Evolutionary conservation across 495 filamentous ascomycete species (phyloP).

Genomic region (Aspergillus ellipticus): DNA sequence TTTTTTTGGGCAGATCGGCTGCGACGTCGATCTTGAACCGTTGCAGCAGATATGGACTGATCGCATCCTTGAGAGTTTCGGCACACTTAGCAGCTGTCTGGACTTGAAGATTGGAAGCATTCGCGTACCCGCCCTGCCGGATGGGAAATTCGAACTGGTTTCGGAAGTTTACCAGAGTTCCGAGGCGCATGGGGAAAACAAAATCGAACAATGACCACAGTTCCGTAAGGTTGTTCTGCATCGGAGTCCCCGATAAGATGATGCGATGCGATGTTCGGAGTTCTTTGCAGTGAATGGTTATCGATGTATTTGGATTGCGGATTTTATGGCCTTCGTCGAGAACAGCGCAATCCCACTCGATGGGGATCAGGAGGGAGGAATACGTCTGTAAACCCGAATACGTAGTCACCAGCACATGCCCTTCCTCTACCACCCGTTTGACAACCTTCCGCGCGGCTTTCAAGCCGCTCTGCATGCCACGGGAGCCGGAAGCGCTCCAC

Average conservation of each 20-base stretch:
- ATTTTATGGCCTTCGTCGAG: conserved; percentile 98
- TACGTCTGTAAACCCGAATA: conserved; percentile 92
- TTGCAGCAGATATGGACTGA: conserved; percentile 90
- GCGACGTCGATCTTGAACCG: conserved; percentile 92
- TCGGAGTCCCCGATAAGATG: conserved; percentile 92
- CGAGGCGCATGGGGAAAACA: conserved; percentile 90
- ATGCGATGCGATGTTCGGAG: conserved; percentile 81
- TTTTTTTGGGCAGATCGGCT: conserved; percentile 89
- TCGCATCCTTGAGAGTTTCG: conserved; percentile 83
- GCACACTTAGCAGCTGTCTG: conserved; percentile 89
- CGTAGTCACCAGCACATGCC: conserved; percentile 90
- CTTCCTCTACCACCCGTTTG: conserved; percentile 75
- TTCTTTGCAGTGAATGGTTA: conserved; percentile 91
- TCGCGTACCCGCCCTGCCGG: conserved; percentile 84
- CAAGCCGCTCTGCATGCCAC: conserved; percentile 45
- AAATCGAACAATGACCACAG: conserved; percentile 98
- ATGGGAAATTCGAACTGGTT: conserved; percentile 91
- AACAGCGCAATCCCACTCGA: conserved; percentile 89
- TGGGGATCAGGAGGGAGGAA: conserved; percentile 67
- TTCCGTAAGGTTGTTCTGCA: conserved; percentile 96
- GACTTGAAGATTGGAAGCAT: conserved; percentile 86
- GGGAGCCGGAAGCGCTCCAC: conserved; percentile 27
- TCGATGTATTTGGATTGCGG: conserved; percentile 85
- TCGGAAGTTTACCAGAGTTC: conserved; percentile 84
- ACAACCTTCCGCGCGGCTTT: conserved; percentile 74